Base-by-base conservation (phyloP, 2,329 filamentous ascomycete species). In the Fusarium piperis region DNA sequence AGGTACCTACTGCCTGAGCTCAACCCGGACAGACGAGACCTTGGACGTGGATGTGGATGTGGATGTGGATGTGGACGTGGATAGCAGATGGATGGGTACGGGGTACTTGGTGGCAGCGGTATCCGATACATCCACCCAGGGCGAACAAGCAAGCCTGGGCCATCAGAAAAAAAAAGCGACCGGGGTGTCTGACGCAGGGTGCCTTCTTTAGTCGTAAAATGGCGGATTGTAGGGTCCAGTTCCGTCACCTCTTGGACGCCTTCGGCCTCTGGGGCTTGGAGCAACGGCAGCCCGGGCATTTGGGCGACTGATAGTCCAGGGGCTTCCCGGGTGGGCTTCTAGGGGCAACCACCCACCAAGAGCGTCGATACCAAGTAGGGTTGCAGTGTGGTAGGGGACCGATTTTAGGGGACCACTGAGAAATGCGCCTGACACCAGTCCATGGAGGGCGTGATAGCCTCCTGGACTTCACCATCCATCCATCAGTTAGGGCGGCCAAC, bases 341-440 rank as follows among this genome's bases (percentile, higher is more conserved):
- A 71, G 61, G 64, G 60, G 65, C 62, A 60, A 63, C 69, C 65
- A 39, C 67, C 36, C 57, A 59, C 68, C 69, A 59, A 63, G 55
- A 35, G 15, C 15, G 30, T 26, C 32, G 15, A 55, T 20, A 33
- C 32, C 28, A 59, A 62, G 65, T 70, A 70, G 69, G 69, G 69
- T 70, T 71, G 61, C 69, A 71, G 53, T 38, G 61, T 26, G 61
- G 65, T 63, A 71, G 59, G 70, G 70, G 62, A 70, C 65, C 51
- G 51, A 57, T 70, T 53, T 61, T 66, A 64, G 67, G 69, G 70
- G 69, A 62, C 65, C 68, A 61, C 65, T 72, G 61, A 71, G 64
- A 67, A 60, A 39, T 61, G 64, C 51, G 64, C 64, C 56, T 59
- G 51, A n/a, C 30, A 72, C 60, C 65, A 57, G 62, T 62, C 61